phyloP scores from a whole-genome alignment of 805 yeast species.

The Jamesozyma rosinii region DNA sequence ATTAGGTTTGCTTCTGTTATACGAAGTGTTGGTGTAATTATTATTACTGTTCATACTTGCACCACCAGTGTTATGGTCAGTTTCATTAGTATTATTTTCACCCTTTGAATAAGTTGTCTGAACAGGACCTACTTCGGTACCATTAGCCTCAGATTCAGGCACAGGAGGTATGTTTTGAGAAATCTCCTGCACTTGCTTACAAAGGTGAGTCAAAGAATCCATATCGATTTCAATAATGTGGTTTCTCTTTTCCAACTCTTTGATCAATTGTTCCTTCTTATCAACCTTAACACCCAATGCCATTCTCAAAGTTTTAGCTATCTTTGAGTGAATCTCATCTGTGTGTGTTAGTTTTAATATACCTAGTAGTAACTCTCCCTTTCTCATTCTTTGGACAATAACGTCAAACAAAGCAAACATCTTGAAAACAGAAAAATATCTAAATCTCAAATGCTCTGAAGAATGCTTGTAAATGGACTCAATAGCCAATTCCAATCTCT shows the following conservation, averaged over 20 bases:
- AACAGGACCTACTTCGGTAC: no score
- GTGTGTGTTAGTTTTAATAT: constrained; percentile 15
- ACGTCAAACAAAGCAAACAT: constrained; percentile 26
- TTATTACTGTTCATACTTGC: neutral
- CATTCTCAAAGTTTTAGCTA: constrained; percentile 20
- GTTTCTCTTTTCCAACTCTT: constrained; percentile 16
- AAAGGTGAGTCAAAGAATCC: constrained; percentile 6
- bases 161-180: constrained; percentile 4
- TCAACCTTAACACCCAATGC: constrained; percentile 21
- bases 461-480: constrained; percentile 20
- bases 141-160: neutral
- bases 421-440: constrained; percentile 28
- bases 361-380: constrained; percentile 22
- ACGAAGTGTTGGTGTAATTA: neutral
- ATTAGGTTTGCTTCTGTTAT: neutral
- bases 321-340: constrained; percentile 14
- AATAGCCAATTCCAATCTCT: constrained; percentile 18
- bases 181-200: constrained; percentile 6
- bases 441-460: constrained; percentile 23
- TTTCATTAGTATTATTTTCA: neutral
- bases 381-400: constrained; percentile 22
- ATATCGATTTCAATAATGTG: constrained; percentile 9
- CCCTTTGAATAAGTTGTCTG: neutral
- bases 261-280: constrained; percentile 12
- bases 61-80: neutral